Base-by-base conservation (phyloP, 768 basidiomycete species). In the Xanthoconium stramineum region DNA sequence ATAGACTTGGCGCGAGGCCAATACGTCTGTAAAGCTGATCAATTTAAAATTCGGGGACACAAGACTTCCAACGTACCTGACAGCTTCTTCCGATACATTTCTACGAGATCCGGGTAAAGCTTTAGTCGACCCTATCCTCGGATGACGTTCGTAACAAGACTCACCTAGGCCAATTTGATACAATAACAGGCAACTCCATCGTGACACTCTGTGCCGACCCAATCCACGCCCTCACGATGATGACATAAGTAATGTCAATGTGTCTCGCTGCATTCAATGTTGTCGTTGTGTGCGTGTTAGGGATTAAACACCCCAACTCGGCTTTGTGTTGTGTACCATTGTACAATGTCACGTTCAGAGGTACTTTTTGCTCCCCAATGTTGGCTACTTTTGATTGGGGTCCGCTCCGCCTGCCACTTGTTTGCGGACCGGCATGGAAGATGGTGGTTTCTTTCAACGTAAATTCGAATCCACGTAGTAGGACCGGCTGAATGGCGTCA, bases 161-260 rank as follows among this genome's bases (percentile, higher is more conserved):
- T 44, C 58, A 88, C 90, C 86, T 82, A 62, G 88, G 88, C 91
- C 91, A 93, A 62, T 92, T 92, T 6, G 91, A 91, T 36, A 94
- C 77, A 44, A 90, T 84, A 17, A 93, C 80, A 17, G 91, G 91
- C 29, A 94, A 72, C 30, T 91, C 88, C 77, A 91, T 81, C 19
- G 79, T 74, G 14, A 92, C 64, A 35, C 83, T 81, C 47, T 80
- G 74, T 62, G 83, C 83, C 6, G 81, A 81, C 38, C 86, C 89
- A 74, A 91, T 81, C 47, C 89, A 78, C 2, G 91, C 92, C 69
- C 85, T 90, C 52, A 94, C 85, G 35, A 77, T 78, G 42, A 95
- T 75, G 47, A 82, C 79, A 70, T 95, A 96, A 0, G 83, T 87
- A 46, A 96, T 86, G 65, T 95, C 92, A 53, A 96, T 88, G 66